These are phyloP conservation scores for Spinacia oleracea DNA, from an alignment of 179 eudicot species.

Conservation along the genomic window DNA sequence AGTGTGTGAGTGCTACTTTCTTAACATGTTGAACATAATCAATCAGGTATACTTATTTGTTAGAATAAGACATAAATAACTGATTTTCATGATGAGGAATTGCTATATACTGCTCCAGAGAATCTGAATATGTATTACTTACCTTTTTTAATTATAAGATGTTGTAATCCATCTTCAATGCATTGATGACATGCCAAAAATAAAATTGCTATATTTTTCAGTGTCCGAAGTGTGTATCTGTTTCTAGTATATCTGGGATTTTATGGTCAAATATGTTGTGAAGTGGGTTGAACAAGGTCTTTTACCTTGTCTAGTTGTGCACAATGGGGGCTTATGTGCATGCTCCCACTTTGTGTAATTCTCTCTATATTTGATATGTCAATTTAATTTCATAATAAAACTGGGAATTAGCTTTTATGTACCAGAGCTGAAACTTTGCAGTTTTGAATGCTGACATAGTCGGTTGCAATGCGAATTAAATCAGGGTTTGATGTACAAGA, in stretches of 20 bases:
- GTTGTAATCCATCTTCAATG: not conserved
- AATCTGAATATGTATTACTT: not conserved
- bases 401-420: not conserved
- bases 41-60: not conserved
- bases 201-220: not conserved
- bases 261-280: not conserved
- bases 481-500: slow-evolving; percentile 56
- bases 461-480: slow-evolving; percentile 11
- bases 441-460: slow-evolving; percentile 17
- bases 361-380: not conserved
- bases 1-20: not conserved
- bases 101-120: not conserved
- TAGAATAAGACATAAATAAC: not conserved
- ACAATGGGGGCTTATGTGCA: not conserved
- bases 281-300: not conserved
- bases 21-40: not conserved
- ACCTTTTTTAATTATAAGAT: not conserved
- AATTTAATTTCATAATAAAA: not conserved
- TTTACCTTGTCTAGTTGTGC: slow-evolving; percentile 7
- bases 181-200: not conserved
- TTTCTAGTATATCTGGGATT: not conserved
- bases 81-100: not conserved
- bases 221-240: no score
- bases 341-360: not conserved
- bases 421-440: slow-evolving; percentile 15